phyloP scores from a whole-genome alignment of 768 basidiomycete genomes.

The Nidula microcarpa region DNA sequence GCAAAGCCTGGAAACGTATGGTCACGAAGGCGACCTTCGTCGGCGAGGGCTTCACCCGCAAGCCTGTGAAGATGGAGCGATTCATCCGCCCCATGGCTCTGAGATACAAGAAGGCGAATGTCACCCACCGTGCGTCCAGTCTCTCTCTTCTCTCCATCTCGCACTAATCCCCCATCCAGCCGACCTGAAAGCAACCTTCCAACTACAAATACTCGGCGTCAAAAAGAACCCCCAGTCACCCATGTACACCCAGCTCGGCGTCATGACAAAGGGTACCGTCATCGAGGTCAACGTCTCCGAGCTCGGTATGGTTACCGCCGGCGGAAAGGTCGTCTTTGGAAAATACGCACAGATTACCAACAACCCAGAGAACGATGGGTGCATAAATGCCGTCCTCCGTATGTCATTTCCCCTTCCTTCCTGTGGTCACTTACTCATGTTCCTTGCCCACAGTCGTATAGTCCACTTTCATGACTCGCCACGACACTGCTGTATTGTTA shows the following conservation, averaged over 20 bases:
- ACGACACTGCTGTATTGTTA: conserved; percentile 3
- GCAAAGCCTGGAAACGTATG: conserved; percentile 99
- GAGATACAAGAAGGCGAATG: conserved; percentile 97
- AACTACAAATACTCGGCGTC: conserved; percentile 94
- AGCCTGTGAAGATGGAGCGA: conserved; percentile 98
- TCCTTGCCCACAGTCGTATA: not conserved
- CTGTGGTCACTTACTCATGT: not conserved
- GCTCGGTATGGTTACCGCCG: conserved; percentile 94
- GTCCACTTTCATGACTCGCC: not conserved
- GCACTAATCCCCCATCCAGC: conserved; percentile 41
- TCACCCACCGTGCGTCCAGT: conserved; percentile 83
- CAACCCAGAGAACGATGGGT: conserved; percentile 95
- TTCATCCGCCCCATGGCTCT: conserved; percentile 98
- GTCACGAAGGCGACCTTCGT: conserved; percentile 99
- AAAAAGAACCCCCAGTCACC: conserved; percentile 99
- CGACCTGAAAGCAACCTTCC: conserved; percentile 97
- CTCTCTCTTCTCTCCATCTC: not conserved
- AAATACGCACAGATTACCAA: conserved; percentile 94
- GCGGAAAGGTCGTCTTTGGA: conserved; percentile 91
- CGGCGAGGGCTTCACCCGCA: conserved; percentile 95
- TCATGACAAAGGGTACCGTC: conserved; percentile 97
- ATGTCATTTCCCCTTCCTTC: conserved; percentile 25
- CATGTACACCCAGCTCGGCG: conserved; percentile 94
- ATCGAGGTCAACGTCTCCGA: conserved; percentile 99
- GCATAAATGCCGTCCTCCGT: conserved; percentile 93